Evolutionary conservation across 352 stramenopile genomes (phyloP).

Genomic region (Pythium dissotocum): DNA sequence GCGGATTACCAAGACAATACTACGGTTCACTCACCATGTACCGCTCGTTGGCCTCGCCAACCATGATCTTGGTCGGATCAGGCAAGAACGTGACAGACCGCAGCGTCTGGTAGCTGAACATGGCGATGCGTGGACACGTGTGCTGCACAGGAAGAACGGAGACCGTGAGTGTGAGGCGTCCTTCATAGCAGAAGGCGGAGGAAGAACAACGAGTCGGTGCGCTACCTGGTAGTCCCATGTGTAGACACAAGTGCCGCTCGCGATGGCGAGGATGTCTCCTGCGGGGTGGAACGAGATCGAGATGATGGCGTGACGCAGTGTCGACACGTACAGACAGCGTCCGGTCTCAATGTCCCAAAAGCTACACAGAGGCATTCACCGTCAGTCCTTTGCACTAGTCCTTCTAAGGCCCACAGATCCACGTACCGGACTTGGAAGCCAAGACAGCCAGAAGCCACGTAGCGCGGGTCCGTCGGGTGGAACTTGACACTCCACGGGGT

Average conservation of each 20-base stretch:
- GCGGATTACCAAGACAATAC: too few relatives aligned
- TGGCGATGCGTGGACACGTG: slow-evolving; percentile 78
- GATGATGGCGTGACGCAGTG: slow-evolving; percentile 94
- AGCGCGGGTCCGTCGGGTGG: slow-evolving; percentile 92
- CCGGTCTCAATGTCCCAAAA: slow-evolving; percentile 90
- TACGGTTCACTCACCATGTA: slow-evolving; percentile 58
- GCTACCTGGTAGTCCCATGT: slow-evolving; percentile 94
- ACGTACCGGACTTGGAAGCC: slow-evolving; percentile 92
- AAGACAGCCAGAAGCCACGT: slow-evolving; percentile 97
- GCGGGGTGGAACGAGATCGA: slow-evolving; percentile 96
- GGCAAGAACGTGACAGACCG: slow-evolving; percentile 94
- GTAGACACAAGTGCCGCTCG: slow-evolving; percentile 93
- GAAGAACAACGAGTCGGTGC: too few relatives aligned
- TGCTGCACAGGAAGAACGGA: slow-evolving; percentile 38
- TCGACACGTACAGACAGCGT: slow-evolving; percentile 93
- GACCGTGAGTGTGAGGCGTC: neutral
- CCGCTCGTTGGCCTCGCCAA: slow-evolving; percentile 92
- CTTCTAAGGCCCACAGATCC: too few relatives aligned
- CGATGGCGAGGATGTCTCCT: slow-evolving; percentile 93
- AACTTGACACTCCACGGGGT: slow-evolving; percentile 99
- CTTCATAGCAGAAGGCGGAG: too few relatives aligned
- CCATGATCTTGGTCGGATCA: slow-evolving; percentile 90
- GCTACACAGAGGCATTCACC: slow-evolving; percentile 27
- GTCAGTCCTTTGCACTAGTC: neutral
- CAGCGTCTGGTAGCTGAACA: slow-evolving; percentile 90